Base-by-base conservation (phyloP, 2,329 filamentous ascomycete species). In the Hypoxylon sp. region DNA sequence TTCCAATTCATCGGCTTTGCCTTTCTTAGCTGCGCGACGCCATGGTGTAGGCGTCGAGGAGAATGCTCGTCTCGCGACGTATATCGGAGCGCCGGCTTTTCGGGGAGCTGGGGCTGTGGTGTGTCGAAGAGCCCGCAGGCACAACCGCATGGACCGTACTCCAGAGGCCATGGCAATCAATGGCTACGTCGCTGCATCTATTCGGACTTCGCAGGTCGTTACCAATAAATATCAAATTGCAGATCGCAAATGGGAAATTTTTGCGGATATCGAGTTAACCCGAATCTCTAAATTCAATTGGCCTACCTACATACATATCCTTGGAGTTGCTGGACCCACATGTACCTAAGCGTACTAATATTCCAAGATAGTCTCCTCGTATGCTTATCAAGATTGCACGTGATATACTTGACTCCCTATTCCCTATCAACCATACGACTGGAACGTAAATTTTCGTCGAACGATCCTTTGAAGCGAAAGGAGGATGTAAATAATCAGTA, bases 81-180 rank as follows among this genome's bases (percentile, higher is more conserved):
- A 57, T 59, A 68, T 65, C 43, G 59, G 72, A 20, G 68, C 57
- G 47, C 67, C 58, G 48, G 68, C 49, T 34, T 61, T 61, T 13
- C 62, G 66, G 22, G 65, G 53, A 39, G 67, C 55, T 20, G 70
- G 65, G 30, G 70, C 44, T 20, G 70, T 64, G 26, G 70, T 44
- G 49, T 67, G 68, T 56, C 75, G 74, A 71, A 74, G 74, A 62
- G 74, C 73, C 69, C 76, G 78, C 62, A 79, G 69, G 67, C 74
- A 77, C 55, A 79, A 71, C 72, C 79, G 78, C 71, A 81, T 72
- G 15, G 79, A 74, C 68, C 75, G 77, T 65, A 78, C 75, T 62
- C 77, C 74, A 61, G 78, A 78, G 70, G 79, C 77, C 79, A 81
- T 82, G 64, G 63, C 71, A 64, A 60, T 68, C 50, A 65, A 68